These are phyloP conservation scores for Fraxinus platypoda DNA, from an alignment of 305 asterid genomes.

Conservation along the genomic window DNA sequence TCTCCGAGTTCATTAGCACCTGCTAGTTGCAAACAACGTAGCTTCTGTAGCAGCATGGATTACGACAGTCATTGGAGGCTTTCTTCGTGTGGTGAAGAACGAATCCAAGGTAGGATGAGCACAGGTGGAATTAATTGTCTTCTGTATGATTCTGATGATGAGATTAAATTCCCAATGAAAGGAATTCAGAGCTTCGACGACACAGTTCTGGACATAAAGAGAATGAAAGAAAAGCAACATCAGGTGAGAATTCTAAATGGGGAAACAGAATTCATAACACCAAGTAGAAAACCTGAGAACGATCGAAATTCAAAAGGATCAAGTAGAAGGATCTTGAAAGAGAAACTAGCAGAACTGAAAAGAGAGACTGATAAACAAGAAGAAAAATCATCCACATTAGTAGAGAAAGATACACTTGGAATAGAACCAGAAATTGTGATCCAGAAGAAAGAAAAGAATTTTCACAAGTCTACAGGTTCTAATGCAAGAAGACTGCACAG, in stretches of 20 bases:
- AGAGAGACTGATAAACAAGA: constrained; percentile 11
- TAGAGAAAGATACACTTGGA: constrained; percentile 31
- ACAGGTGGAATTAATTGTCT: constrained; percentile 33
- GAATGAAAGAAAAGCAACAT: constrained; percentile 31
- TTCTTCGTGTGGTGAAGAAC: constrained; percentile 44
- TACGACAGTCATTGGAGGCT: constrained; percentile 53
- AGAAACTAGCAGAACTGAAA: constrained; percentile 22
- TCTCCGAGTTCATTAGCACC: constrained; percentile 21
- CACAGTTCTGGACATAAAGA: constrained; percentile 32
- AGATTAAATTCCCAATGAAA: constrained; percentile 31
- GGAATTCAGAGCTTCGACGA: constrained; percentile 31
- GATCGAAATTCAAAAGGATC: constrained; percentile 26
- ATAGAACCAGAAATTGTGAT: constrained; percentile 21
- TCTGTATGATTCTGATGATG: constrained; percentile 39
- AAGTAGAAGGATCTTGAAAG: constrained; percentile 15
- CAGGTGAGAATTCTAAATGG: constrained; percentile 12
- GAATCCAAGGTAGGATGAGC: constrained; percentile 29
- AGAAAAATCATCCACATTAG: constrained; percentile 5
- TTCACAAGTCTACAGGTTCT: background rate
- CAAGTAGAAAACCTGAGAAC: background rate
- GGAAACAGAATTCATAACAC: background rate
- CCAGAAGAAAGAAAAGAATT: constrained; percentile 5
- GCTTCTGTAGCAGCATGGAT: constrained; percentile 48
- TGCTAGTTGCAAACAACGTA: constrained; percentile 38
- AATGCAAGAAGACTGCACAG: constrained; percentile 16